Evolutionary conservation across 2,329 filamentous ascomycete species (phyloP), one percentile per base, ranked within the genome.

Genomic region (Sporothrix schenckii): DNA sequence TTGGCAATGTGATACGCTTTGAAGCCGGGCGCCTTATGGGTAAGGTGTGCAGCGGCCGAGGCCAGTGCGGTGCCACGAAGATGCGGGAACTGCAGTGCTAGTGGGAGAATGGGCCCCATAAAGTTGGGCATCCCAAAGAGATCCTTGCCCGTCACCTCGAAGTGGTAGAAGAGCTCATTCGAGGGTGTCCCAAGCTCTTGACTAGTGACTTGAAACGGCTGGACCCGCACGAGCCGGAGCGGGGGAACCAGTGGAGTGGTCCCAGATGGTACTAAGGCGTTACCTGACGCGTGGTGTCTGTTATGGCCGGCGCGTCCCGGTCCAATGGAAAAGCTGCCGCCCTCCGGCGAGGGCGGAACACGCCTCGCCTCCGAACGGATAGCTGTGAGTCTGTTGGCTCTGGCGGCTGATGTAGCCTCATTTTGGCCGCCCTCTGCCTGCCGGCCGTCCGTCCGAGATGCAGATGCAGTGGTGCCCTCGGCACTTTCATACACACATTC

Each of bases 41-140:
- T 67, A 7, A 75, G 72, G 47, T 75, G 74, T 4, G 70, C 49
- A 14, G 74, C 74, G n/a, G 74, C 69, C 0, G 72, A 69, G 24
- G 74, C 71, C 1, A 75, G 70, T 1, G 74, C 34, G 6, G 73
- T 75, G 68, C 70, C 53, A 44, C 72, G 74, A 9, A 75, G 68
- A 30, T 75, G 74, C 2, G 72, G 66, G 52, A 63, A 72, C 27
- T 58, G 27, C 39, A 69, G 21, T 13, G 71, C 71, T 53, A 74
- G 49, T 5, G 72, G 71, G 4, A 74, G 41, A 19, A 74, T 24
- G 2, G 70, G 69, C 1, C 67, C 69, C n/a, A 71, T 63, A 58
- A 70, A 74, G 41, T 72, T 49, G 21, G 74, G 74, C 71, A 75
- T 73, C 44, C 50, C 71, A 41, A 73, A 74, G 19, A 75, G 63